Percentiles rank a stretch among this genome's conserved stretches.
These are phyloP conservation scores for Carex arenaria DNA, from an alignment of 202 grass and related monocot genomes.

Conservation along the genomic window DNA sequence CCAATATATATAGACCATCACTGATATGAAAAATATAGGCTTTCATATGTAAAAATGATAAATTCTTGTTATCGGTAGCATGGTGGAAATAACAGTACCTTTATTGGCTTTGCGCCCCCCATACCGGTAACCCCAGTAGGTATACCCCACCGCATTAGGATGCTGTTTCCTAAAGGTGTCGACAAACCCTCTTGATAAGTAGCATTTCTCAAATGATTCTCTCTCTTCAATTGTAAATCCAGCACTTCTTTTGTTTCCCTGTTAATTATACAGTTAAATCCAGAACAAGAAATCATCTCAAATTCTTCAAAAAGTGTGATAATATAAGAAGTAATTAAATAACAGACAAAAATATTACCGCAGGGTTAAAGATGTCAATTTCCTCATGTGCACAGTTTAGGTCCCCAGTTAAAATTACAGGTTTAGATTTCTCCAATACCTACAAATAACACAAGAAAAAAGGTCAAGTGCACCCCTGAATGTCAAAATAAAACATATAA, in stretches of 20 bases:
- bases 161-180: slow-evolving; percentile 88
- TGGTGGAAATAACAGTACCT: slow-evolving; percentile 38
- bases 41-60: not conserved
- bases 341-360: slow-evolving; percentile 43
- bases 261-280: slow-evolving; percentile 19
- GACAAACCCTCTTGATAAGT: slow-evolving; percentile 78
- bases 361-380: slow-evolving; percentile 93
- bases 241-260: slow-evolving; percentile 88
- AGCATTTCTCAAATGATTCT: slow-evolving; percentile 74
- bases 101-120: slow-evolving; percentile 66
- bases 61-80: not conserved
- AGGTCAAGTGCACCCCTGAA: not conserved
- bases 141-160: slow-evolving; percentile 71
- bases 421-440: slow-evolving; percentile 90
- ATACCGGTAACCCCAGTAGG: slow-evolving; percentile 86
- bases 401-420: slow-evolving; percentile 93
- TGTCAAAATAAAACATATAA: not conserved
- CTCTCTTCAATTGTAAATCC: slow-evolving; percentile 91
- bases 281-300: not conserved
- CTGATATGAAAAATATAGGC: not conserved
- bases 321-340: slow-evolving; percentile 8
- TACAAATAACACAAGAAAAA: slow-evolving; percentile 29
- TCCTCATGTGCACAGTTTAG: slow-evolving; percentile 92
- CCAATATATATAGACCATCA: not conserved
- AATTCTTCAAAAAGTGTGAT: not conserved